A percentile compares a stretch with the other conserved stretches of the same genome.
Conservation (phyloP, 345 rosid genomes). For the Lagerstroemia speciosa region DNA sequence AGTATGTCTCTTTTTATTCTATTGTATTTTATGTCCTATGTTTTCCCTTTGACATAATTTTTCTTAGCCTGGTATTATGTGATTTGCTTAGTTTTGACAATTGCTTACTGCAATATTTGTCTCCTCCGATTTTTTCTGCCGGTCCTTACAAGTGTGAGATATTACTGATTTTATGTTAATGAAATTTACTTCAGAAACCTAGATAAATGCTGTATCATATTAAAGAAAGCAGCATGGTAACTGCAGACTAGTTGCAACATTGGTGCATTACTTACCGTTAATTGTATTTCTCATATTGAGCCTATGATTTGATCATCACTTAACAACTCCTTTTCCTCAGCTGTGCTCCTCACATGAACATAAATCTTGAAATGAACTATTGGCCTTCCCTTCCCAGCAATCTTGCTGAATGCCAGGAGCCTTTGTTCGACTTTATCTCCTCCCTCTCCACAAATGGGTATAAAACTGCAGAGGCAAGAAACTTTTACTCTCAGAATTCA, state of each 20-base stretch:
- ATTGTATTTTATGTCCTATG: neutral
- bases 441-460: slow-evolving; percentile 64
- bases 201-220: neutral
- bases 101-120: neutral
- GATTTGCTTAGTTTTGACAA: neutral
- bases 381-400: slow-evolving; percentile 92
- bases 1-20: slow-evolving; percentile 39
- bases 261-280: neutral
- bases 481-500: slow-evolving; percentile 2
- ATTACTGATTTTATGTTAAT: neutral
- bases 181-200: neutral
- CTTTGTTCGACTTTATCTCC: slow-evolving; percentile 66
- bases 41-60: neutral
- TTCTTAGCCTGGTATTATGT: neutral
- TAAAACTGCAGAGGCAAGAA: slow-evolving; percentile 80
- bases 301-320: slow-evolving; percentile 8
- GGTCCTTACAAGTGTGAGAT: neutral
- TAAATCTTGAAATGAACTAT: slow-evolving; percentile 95
- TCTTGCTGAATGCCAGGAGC: slow-evolving; percentile 79
- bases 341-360: slow-evolving; percentile 85
- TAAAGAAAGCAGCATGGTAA: neutral
- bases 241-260: neutral
- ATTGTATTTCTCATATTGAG: neutral
- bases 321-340: slow-evolving; percentile 30
- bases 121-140: neutral